Percentiles rank a stretch among this genome's conserved stretches.
Evolutionary conservation across 2,329 filamentous ascomycete genomes (phyloP).

Genomic region (Aureobasidium lini): DNA sequence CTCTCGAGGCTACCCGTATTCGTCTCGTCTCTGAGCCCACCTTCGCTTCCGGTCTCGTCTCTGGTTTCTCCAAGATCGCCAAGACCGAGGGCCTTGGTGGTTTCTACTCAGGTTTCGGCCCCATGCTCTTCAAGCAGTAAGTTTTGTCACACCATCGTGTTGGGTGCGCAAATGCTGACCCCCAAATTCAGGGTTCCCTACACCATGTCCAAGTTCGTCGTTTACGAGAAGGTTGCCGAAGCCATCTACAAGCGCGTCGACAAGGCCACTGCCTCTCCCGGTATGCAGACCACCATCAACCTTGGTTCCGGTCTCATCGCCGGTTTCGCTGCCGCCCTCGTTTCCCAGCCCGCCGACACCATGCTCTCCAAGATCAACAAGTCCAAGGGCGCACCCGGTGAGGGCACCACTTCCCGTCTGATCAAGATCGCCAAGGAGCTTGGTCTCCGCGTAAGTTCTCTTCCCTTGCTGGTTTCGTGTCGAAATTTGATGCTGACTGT

Average conservation of each 20-base stretch:
- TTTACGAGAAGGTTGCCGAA: conserved; percentile 83
- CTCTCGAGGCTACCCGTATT: conserved; percentile 87
- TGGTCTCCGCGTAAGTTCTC: conserved; percentile 44
- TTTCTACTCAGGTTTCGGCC: conserved; percentile 88
- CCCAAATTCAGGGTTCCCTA: conserved; percentile 62
- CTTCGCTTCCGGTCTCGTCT: conserved; percentile 71
- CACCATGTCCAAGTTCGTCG: conserved; percentile 93
- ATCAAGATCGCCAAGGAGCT: conserved; percentile 87
- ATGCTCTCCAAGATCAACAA: conserved; percentile 97
- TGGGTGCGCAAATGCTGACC: not conserved
- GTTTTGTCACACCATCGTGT: conserved; percentile 14
- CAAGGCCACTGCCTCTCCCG: conserved; percentile 61
- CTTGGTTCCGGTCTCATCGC: conserved; percentile 78
- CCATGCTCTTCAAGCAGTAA: conserved; percentile 74
- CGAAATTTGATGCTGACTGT: not conserved
- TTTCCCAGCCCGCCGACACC: conserved; percentile 86
- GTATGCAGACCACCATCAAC: conserved; percentile 72
- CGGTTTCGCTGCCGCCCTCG: conserved; percentile 76
- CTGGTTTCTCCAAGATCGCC: conserved; percentile 75
- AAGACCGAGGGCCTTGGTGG: conserved; percentile 75
- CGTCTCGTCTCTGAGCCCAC: conserved; percentile 83
- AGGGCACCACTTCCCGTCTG: conserved; percentile 71
- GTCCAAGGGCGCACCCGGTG: conserved; percentile 78
- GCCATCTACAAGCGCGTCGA: conserved; percentile 59
- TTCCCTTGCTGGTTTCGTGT: not conserved